A percentile compares a stretch with the other conserved stretches of the same genome.
Evolutionary conservation across 2,329 filamentous ascomycete species (phyloP).

Genomic region (Zarea fungicola): DNA sequence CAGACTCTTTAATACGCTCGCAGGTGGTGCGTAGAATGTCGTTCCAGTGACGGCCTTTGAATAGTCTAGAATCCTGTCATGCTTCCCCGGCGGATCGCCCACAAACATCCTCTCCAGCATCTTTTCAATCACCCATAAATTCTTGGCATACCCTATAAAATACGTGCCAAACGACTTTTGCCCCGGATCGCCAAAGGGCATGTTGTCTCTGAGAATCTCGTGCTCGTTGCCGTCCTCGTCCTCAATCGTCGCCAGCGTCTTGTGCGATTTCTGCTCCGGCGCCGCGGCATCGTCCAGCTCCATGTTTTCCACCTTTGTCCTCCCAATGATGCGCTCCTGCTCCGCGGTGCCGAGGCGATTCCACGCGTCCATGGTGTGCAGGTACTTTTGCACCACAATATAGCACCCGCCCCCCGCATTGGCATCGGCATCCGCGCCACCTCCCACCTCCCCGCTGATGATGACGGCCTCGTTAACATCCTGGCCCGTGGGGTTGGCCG

Average conservation of each 20-base stretch:
- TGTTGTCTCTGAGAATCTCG: slow-evolving; percentile 53
- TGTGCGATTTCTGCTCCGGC: slow-evolving; percentile 46
- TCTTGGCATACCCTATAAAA: slow-evolving; percentile 50
- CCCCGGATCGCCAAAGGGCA: slow-evolving; percentile 53
- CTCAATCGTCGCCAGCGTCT: slow-evolving; percentile 49
- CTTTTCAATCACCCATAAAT: slow-evolving; percentile 52
- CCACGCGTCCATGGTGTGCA: slow-evolving; percentile 48
- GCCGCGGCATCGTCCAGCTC: slow-evolving; percentile 47
- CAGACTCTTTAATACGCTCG: not conserved
- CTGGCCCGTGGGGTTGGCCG: slow-evolving; percentile 49
- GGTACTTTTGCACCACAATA: slow-evolving; percentile 54
- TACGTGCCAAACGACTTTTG: slow-evolving; percentile 51
- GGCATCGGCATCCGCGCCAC: slow-evolving; percentile 35
- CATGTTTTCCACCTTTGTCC: slow-evolving; percentile 52
- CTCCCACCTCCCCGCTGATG: too few species aligned
- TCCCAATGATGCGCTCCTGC: slow-evolving; percentile 52
- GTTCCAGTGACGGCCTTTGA: slow-evolving; percentile 47
- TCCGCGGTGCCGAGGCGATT: slow-evolving; percentile 39
- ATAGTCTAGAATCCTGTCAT: slow-evolving; percentile 52
- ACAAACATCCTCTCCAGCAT: slow-evolving; percentile 56
- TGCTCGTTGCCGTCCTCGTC: slow-evolving; percentile 46
- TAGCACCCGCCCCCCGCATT: slow-evolving; percentile 46
- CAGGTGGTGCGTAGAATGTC: slow-evolving; percentile 39
- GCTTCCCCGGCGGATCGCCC: slow-evolving; percentile 46
- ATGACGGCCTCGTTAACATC: slow-evolving; percentile 39